These are phyloP conservation scores for Penicillium verrucosum DNA, from an alignment of 2,329 filamentous ascomycete genomes.

Conservation along the genomic window DNA sequence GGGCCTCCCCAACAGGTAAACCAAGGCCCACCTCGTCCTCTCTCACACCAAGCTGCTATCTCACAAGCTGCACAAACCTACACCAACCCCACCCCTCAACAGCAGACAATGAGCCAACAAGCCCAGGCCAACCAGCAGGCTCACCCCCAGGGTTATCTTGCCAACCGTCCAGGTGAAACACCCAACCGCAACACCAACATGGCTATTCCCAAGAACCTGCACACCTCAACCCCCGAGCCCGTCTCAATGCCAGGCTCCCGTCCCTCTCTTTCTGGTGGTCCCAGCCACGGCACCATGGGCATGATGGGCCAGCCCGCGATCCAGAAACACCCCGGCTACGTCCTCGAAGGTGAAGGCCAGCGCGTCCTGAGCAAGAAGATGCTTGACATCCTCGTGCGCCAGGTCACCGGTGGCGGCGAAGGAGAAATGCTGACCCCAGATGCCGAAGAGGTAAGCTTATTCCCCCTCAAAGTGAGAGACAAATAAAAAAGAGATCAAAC, in stretches of 20 bases:
- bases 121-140: conserved; percentile 35
- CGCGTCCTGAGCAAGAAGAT: conserved; percentile 97
- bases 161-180: conserved; percentile 41
- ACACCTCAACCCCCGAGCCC: conserved; percentile 67
- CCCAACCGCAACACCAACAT: conserved; percentile 59
- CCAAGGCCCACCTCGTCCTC: conserved; percentile 40
- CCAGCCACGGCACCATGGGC: conserved; percentile 70
- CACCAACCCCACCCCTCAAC: conserved; percentile 33
- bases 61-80: conserved; percentile 45
- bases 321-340: conserved; percentile 74
- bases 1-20: conserved; percentile 29
- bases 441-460: conserved; percentile 77
- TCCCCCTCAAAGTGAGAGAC: background rate
- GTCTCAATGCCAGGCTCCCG: conserved; percentile 69
- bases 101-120: conserved; percentile 32
- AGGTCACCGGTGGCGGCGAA: conserved; percentile 79
- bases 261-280: conserved; percentile 78
- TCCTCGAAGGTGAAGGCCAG: conserved; percentile 87
- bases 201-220: conserved; percentile 78
- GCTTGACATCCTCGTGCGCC: conserved; percentile 87
- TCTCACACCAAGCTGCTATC: conserved; percentile 48
- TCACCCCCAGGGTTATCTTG: conserved; percentile 43
- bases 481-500: background rate
- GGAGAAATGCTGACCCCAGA: conserved; percentile 81
- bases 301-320: conserved; percentile 86